Base-by-base conservation (phyloP, 768 basidiomycete species). In the Crepidotus variabilis region DNA sequence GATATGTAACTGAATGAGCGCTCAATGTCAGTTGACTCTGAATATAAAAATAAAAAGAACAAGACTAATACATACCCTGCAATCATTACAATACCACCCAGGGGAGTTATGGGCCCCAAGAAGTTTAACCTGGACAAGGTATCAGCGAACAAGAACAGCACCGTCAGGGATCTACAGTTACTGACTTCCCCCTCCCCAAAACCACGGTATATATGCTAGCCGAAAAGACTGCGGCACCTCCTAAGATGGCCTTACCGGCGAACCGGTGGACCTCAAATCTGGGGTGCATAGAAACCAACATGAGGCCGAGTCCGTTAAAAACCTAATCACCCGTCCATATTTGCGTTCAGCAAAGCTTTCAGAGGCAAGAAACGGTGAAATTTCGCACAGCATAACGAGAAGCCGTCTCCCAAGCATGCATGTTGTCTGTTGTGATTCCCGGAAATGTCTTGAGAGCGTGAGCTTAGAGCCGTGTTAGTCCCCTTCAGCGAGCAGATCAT, bases 71-170 rank as follows among this genome's bases (percentile, higher is more conserved):
- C 83, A 72, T 63, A 88, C 86, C 88, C 88, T 32, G 82, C 81
- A 61, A 88, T 86, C 83, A 86, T 83, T 1, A 82, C 51, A 18
- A 78, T 54, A 2, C 82, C 88, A 1, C 87, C 88, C 7, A 89
- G 61, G 0, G 88, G 88, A 24, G 87, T 90, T 50, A 86, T 70
- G 7, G 85, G 86, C 0, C 86, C 88, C 21, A 88, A 60, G 57
- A 78, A 73, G 59, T 68, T 80, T 59, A 82, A 67, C 28, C 75
- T 74, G 51, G n/a, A 11, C 35, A 8, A 45, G 20, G 24, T 47
- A 55, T 51, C 36, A 20, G 22, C 6, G 47, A 50, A 36, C 23
- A 58, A 32, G 1, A 18, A 14, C 63, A 47, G 36, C 39, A 24
- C 34, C 45, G 3, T 16, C 13, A 13, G 11, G 54, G 71, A 52